phyloP scores from a whole-genome alignment of 78 protist species.

The Tieghemostelium lacteum region DNA sequence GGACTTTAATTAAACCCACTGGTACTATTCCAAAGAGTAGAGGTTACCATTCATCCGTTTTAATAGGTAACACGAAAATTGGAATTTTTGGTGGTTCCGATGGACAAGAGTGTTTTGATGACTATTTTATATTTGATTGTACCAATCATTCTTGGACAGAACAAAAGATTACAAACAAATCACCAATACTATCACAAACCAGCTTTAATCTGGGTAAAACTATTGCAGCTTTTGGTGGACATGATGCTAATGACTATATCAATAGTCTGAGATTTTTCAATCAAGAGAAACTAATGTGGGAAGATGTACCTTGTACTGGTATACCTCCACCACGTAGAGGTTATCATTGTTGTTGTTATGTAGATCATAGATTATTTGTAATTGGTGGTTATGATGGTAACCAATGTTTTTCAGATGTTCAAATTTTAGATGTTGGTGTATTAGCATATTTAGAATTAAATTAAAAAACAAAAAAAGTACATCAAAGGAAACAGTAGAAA shows the following conservation, averaged over 20 bases:
- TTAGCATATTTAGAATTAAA: slow-evolving; percentile 30
- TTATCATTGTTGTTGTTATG: slow-evolving; percentile 76
- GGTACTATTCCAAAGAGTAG: slow-evolving; percentile 57
- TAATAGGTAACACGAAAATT: slow-evolving; percentile 5
- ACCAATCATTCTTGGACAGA: slow-evolving; percentile 37
- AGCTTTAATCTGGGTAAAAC: slow-evolving; percentile 38
- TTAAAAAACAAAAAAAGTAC: background rate
- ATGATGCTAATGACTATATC: slow-evolving; percentile 55
- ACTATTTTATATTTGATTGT: slow-evolving; percentile 41
- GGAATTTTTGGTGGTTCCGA: slow-evolving; percentile 68
- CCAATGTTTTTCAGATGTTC: slow-evolving; percentile 62
- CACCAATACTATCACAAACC: slow-evolving; percentile 39
- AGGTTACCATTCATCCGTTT: slow-evolving; percentile 56
- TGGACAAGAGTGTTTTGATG: slow-evolving; percentile 64
- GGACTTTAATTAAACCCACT: slow-evolving; percentile 36
- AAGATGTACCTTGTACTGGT: slow-evolving; percentile 25
- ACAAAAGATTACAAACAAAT: slow-evolving; percentile 9
- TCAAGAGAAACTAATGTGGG: slow-evolving; percentile 16
- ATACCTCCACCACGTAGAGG: slow-evolving; percentile 46
- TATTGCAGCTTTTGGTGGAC: slow-evolving; percentile 67
- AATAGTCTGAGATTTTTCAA: slow-evolving; percentile 23
- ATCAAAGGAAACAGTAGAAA: too few relatives aligned
- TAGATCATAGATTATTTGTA: slow-evolving; percentile 69
- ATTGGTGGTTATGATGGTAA: slow-evolving; percentile 79
- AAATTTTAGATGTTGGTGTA: slow-evolving; percentile 54